phyloP scores from a whole-genome alignment of 1,284 basidiomycete species.

The Athelia sp. region DNA sequence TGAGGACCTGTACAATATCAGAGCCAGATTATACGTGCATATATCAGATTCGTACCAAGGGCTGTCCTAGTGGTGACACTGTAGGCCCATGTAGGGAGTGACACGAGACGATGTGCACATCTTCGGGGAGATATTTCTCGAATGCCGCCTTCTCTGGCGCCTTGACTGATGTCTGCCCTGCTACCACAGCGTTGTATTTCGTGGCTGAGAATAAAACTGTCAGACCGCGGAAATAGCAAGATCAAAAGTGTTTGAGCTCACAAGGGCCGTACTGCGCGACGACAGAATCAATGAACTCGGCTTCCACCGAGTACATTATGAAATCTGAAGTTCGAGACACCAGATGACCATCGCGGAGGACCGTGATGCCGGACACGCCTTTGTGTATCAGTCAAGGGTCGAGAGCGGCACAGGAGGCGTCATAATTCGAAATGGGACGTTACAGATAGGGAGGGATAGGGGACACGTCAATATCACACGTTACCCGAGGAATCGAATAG shows the following conservation, averaged over 20 bases:
- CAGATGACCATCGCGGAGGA: slow-evolving; percentile 75
- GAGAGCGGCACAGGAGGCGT: neutral
- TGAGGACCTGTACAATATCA: slow-evolving; percentile 63
- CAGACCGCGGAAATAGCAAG: neutral
- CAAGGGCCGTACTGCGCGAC: slow-evolving; percentile 91
- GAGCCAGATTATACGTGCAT: neutral
- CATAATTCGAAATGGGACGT: neutral
- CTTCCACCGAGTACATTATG: slow-evolving; percentile 93
- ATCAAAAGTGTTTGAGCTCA: slow-evolving; percentile 37
- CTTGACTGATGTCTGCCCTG: slow-evolving; percentile 96
- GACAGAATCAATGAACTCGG: slow-evolving; percentile 81
- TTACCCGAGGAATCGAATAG: neutral
- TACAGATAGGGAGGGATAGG: too few relatives aligned
- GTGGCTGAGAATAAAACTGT: slow-evolving; percentile 56
- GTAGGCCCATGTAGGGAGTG: slow-evolving; percentile 95
- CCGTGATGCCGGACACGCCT: slow-evolving; percentile 56
- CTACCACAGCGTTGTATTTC: slow-evolving; percentile 88
- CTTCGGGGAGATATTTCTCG: slow-evolving; percentile 81
- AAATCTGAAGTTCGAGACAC: slow-evolving; percentile 86
- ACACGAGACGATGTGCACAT: slow-evolving; percentile 87
- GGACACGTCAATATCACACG: slow-evolving; percentile 5
- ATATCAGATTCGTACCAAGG: slow-evolving; percentile 58
- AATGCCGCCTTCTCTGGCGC: slow-evolving; percentile 91
- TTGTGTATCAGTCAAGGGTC: slow-evolving; percentile 9
- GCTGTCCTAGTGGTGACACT: slow-evolving; percentile 89